Percentiles rank a stretch among this genome's conserved stretches.
Conservation (phyloP, 495 filamentous ascomycete species). For the Xylaria cubensis region DNA sequence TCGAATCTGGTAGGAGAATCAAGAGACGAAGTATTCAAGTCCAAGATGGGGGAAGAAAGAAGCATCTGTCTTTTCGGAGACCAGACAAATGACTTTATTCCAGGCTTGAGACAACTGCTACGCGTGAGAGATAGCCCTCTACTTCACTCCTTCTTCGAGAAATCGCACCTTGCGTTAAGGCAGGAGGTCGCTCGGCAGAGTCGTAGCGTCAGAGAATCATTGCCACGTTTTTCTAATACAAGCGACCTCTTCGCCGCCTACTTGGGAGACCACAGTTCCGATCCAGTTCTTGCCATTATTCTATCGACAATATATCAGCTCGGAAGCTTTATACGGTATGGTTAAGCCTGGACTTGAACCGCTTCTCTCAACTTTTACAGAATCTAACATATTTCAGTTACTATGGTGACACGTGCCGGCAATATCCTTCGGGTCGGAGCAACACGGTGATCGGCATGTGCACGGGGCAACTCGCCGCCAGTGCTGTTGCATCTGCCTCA, state of each 20-base stretch:
- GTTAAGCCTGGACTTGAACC: background rate
- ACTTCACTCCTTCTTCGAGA: conserved; percentile 60
- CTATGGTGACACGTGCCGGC: conserved; percentile 1
- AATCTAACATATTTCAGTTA: background rate
- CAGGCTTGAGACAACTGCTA: conserved; percentile 55
- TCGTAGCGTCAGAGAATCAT: conserved; percentile 6
- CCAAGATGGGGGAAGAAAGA: background rate
- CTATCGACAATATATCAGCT: conserved; percentile 9
- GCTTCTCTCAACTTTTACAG: background rate
- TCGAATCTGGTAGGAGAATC: too few relatives aligned
- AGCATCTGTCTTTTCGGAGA: conserved; percentile 61
- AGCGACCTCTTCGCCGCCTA: conserved; percentile 8
- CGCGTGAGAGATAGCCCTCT: conserved; percentile 63
- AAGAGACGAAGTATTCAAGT: background rate
- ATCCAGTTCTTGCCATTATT: background rate
- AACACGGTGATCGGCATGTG: conserved; percentile 63
- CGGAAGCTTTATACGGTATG: conserved; percentile 1
- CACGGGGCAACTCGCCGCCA: conserved; percentile 66
- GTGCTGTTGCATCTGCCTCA: conserved; percentile 63
- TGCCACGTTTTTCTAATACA: background rate
- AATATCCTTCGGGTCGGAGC: conserved; percentile 21
- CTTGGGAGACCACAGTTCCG: background rate
- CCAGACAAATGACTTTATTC: conserved; percentile 65
- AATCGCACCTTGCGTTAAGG: conserved; percentile 58
- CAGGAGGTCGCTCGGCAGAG: conserved; percentile 52